phyloP scores from a whole-genome alignment of 148 eudicot genomes.

The Camellia japonica region DNA sequence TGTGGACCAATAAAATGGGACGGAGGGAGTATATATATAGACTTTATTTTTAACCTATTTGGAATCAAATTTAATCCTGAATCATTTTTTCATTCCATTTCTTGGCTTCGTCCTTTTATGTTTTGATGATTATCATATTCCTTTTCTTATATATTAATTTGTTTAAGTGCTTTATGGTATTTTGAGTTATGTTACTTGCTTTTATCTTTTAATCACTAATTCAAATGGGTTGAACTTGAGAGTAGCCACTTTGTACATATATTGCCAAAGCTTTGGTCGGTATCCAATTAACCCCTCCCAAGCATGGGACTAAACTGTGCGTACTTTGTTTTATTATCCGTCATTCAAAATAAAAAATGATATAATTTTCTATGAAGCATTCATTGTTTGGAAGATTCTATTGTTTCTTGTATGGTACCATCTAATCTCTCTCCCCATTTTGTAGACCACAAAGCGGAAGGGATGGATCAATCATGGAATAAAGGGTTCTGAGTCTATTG shows the following conservation, averaged over 20 bases:
- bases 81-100: not conserved
- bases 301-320: no score
- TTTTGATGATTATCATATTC: not conserved
- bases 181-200: not conserved
- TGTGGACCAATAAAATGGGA: no score
- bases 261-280: no score
- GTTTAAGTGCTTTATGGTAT: not conserved
- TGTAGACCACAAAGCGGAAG: slow-evolving; percentile 81
- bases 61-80: not conserved
- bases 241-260: no score
- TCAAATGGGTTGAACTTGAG: no score
- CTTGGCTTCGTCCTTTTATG: not conserved
- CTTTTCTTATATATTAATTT: not conserved
- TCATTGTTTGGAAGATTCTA: not conserved
- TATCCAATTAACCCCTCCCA: no score
- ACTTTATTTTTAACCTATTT: not conserved
- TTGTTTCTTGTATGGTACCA: not conserved
- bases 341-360: not conserved
- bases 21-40: no score
- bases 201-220: not conserved
- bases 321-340: no score
- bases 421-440: not conserved
- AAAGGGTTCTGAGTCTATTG: slow-evolving; percentile 94
- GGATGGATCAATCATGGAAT: slow-evolving; percentile 94
- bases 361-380: not conserved